A percentile compares a stretch with the other conserved stretches of the same genome.
phyloP scores from a whole-genome alignment of 176 grass and related monocot species.

The Chloris gayana region DNA sequence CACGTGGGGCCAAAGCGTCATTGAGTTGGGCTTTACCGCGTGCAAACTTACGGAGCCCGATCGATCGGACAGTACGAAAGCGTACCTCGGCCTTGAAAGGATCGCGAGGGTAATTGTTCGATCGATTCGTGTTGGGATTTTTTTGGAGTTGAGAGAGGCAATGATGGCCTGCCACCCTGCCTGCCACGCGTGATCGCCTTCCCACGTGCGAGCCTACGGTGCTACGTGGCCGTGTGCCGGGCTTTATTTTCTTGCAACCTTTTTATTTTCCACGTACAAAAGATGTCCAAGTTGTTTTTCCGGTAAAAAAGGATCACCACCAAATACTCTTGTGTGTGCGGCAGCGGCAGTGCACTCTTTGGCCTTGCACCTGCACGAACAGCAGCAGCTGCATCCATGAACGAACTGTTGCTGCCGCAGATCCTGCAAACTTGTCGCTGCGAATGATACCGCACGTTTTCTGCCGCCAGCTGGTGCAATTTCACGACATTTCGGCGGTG shows the following conservation, averaged over 20 bases:
- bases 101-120: neutral
- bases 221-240: neutral
- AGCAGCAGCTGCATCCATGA: neutral
- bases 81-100: slow-evolving; percentile 16
- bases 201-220: neutral
- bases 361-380: too few relatives aligned
- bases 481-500: neutral
- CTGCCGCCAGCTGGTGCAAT: neutral
- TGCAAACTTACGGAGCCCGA: neutral
- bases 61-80: neutral
- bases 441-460: too few relatives aligned
- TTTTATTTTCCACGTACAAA: too few relatives aligned
- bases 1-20: neutral
- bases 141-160: neutral
- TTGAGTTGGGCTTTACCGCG: neutral
- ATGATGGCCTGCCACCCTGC: neutral
- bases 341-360: too few relatives aligned
- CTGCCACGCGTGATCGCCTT: neutral
- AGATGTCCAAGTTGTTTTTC: too few relatives aligned
- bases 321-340: too few relatives aligned
- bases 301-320: too few relatives aligned
- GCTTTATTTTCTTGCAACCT: neutral
- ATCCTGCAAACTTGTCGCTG: neutral
- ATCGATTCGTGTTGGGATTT: neutral
- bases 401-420: neutral